A percentile compares a stretch with the other conserved stretches of the same genome.
Conservation (phyloP, 2,329 filamentous ascomycete genomes). For the Reticulascus tulasneorum region DNA sequence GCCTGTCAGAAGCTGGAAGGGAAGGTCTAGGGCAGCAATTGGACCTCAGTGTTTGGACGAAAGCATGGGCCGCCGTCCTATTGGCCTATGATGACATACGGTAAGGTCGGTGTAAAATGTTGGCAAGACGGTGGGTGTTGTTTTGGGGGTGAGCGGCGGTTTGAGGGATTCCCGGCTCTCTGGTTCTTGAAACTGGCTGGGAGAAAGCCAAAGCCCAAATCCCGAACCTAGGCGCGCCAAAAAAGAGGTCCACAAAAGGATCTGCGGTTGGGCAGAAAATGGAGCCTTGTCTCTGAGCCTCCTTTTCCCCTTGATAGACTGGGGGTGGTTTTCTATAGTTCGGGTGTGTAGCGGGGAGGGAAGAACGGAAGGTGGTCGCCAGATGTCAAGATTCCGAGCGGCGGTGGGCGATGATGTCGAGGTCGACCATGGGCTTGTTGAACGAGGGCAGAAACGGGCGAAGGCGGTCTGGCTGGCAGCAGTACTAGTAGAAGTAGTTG, state of each 20-base stretch:
- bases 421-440: constrained; percentile 1
- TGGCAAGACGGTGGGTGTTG: constrained; percentile 7
- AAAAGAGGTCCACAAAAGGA: constrained; percentile 20
- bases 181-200: constrained; percentile 13
- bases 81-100: neutral
- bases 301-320: neutral
- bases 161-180: constrained; percentile 11
- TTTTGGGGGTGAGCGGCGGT: constrained; percentile 2
- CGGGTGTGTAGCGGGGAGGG: constrained; percentile 10
- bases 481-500: too few relatives aligned
- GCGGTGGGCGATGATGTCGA: constrained; percentile 9
- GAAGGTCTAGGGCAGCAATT: constrained; percentile 2
- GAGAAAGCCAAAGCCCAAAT: constrained; percentile 7
- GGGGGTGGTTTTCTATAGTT: neutral
- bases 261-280: constrained; percentile 35
- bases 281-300: constrained; percentile 9
- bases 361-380: constrained; percentile 5
- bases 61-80: constrained; percentile 8
- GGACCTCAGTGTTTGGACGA: constrained; percentile 11
- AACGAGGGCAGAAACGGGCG: constrained; percentile 8
- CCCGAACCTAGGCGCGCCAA: constrained; percentile 6
- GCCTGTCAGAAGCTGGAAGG: constrained; percentile 12
- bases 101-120: constrained; percentile 12
- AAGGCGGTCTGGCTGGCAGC: constrained; percentile 11
- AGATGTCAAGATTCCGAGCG: constrained; percentile 9